These are phyloP conservation scores for Triticum monococcum DNA, from an alignment of 176 grass and related monocot genomes.

Conservation along the genomic window DNA sequence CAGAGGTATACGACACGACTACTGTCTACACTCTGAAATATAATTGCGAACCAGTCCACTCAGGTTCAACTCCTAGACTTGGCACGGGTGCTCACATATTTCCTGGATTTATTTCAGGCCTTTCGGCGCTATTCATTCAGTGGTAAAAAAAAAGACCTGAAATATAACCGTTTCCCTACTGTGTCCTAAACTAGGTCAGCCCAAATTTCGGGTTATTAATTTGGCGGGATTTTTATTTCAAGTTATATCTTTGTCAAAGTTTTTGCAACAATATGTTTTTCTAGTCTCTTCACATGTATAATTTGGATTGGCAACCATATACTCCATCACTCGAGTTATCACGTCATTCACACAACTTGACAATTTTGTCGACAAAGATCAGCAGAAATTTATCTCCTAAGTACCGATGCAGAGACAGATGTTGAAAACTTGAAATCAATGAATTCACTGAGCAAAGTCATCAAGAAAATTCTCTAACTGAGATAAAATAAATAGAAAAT, in stretches of 20 bases:
- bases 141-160: not conserved
- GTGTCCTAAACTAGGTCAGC: not conserved
- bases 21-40: not conserved
- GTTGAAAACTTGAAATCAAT: not conserved
- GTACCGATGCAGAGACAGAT: not conserved
- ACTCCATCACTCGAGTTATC: not conserved
- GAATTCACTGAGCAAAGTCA: not conserved
- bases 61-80: too few species aligned
- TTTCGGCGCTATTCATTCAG: too few species aligned
- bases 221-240: not conserved
- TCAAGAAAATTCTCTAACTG: constrained; percentile 1
- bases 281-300: not conserved
- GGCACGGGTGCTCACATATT: too few species aligned
- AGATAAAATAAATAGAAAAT: not conserved
- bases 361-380: not conserved
- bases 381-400: not conserved
- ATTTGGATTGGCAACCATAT: not conserved
- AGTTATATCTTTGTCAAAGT: not conserved
- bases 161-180: not conserved
- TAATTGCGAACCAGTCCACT: too few species aligned
- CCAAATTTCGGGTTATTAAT: not conserved
- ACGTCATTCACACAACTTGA: not conserved
- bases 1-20: not conserved
- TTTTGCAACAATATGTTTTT: not conserved
- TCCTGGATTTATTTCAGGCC: too few species aligned